Conservation (phyloP, 179 eudicot species). For the Heliamphora ciliata region DNA sequence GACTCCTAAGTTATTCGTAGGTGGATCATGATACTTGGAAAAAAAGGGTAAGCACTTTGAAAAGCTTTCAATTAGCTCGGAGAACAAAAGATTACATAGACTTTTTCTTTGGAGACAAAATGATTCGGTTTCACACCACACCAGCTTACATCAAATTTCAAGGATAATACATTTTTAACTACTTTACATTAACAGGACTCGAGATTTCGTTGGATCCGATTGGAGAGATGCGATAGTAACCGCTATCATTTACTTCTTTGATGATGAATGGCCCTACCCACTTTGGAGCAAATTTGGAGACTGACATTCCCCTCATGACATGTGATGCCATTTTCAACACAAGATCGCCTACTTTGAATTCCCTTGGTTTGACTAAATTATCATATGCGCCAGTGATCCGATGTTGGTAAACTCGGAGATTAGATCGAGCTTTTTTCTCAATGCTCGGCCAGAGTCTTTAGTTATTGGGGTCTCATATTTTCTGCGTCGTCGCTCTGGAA, state of each 20-base stretch:
- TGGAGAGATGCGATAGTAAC: too few species aligned
- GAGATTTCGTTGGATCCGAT: too few species aligned
- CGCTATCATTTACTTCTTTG: not conserved
- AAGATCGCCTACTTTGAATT: not conserved
- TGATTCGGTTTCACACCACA: too few species aligned
- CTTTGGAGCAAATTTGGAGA: not conserved
- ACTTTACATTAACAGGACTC: too few species aligned
- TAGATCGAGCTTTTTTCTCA: not conserved
- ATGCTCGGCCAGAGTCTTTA: not conserved
- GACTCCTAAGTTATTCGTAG: too few species aligned
- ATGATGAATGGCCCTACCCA: not conserved
- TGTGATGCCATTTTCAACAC: not conserved
- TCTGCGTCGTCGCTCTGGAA: not conserved
- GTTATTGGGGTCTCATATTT: not conserved
- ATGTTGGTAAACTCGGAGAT: not conserved
- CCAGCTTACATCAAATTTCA: too few species aligned
- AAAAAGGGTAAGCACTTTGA: too few species aligned
- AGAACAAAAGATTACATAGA: too few species aligned
- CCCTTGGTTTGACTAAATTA: not conserved
- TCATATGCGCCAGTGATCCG: not conserved
- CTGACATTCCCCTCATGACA: not conserved
- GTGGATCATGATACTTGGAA: too few species aligned
- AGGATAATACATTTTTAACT: too few species aligned
- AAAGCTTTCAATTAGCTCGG: too few species aligned
- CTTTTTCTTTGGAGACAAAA: too few species aligned